Evolutionary conservation across 129 eudicot genomes (phyloP).

Genomic region (Deinandra increscens): DNA sequence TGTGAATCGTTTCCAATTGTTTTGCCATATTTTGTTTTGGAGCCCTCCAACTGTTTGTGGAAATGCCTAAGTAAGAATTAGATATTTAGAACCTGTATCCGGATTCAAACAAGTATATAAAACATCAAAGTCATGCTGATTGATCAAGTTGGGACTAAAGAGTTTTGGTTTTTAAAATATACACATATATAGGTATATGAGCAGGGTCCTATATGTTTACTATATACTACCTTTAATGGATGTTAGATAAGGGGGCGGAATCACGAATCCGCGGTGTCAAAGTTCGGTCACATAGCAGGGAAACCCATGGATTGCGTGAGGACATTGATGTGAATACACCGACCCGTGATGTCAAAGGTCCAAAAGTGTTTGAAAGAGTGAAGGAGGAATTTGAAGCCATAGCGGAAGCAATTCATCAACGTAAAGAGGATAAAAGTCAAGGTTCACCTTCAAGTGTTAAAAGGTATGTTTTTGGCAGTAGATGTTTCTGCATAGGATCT

Average conservation of each 20-base stretch:
- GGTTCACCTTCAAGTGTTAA: constrained; percentile 30
- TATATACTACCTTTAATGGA: constrained; percentile 9
- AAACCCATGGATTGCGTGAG: constrained; percentile 74
- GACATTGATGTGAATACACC: constrained; percentile 53
- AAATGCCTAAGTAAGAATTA: constrained; percentile 26
- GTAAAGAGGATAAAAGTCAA: constrained; percentile 35
- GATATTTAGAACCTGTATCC: neutral
- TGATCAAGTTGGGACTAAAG: constrained; percentile 10
- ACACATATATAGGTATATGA: neutral
- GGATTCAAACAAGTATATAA: constrained; percentile 11
- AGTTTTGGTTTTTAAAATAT: neutral
- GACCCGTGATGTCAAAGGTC: constrained; percentile 58
- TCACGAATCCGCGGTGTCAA: constrained; percentile 24
- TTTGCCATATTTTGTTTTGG: neutral
- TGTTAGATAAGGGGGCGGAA: constrained; percentile 35
- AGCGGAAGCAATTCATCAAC: constrained; percentile 48
- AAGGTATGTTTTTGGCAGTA: constrained; percentile 23
- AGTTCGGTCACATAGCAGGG: constrained; percentile 45
- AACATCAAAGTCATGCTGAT: constrained; percentile 3
- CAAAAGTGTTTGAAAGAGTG: constrained; percentile 66
- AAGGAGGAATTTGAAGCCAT: constrained; percentile 86
- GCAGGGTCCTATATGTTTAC: constrained; percentile 10
- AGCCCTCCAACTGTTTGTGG: constrained; percentile 26
- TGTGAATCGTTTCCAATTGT: neutral
- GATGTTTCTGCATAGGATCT: neutral